phyloP scores from a whole-genome alignment of 1,284 basidiomycete species.

The Cryptococcus sp. region DNA sequence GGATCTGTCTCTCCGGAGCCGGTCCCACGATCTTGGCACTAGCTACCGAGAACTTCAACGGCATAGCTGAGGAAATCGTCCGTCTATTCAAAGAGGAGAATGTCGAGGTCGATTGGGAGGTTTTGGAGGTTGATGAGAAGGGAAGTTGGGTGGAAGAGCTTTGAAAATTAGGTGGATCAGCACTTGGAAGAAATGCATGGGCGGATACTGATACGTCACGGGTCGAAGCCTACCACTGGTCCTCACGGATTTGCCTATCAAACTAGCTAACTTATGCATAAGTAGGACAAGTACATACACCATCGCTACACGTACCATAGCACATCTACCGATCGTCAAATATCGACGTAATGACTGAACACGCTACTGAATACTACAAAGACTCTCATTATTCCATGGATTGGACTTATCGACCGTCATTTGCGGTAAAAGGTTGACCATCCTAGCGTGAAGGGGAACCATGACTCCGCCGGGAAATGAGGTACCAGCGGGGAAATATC shows the following conservation, averaged over 20 bases:
- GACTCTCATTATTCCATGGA: conserved; percentile 8
- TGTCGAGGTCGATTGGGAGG: conserved; percentile 61
- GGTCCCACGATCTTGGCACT: conserved; percentile 96
- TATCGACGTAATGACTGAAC: not conserved
- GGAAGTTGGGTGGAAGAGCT: conserved; percentile 46
- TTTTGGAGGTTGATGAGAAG: conserved; percentile 48
- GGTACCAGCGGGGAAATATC: conserved; percentile 37
- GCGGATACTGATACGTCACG: not conserved
- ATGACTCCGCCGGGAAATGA: conserved; percentile 36
- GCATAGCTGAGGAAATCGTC: conserved; percentile 74
- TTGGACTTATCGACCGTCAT: conserved; percentile 1
- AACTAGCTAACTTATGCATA: no score
- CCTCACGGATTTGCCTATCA: no score
- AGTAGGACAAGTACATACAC: no score
- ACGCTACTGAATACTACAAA: conserved; percentile 20
- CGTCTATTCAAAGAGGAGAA: conserved; percentile 66
- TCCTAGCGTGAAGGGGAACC: conserved; percentile 33
- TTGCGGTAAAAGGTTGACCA: conserved; percentile 26
- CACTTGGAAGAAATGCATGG: conserved; percentile 1
- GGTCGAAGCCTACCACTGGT: no score
- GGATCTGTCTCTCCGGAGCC: conserved; percentile 96
- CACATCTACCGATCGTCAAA: no score
- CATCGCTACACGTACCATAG: no score
- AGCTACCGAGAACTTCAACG: conserved; percentile 78
- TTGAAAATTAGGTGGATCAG: not conserved